Evolutionary conservation across 805 yeast genomes (phyloP).

Genomic region (Kuraishia molischiana): DNA sequence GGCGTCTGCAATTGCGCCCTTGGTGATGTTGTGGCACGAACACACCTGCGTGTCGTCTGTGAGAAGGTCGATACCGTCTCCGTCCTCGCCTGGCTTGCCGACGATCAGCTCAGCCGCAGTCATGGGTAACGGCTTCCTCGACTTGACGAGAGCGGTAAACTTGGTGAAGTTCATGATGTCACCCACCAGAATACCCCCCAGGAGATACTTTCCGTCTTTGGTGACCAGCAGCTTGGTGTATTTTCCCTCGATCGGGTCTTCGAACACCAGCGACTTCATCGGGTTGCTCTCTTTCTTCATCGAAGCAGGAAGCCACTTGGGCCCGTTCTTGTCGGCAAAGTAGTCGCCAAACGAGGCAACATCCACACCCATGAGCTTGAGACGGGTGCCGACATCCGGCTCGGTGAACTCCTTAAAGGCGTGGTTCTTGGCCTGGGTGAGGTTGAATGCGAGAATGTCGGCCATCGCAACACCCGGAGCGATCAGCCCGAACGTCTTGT

Average conservation of each 20-base stretch:
- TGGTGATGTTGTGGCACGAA: constrained; percentile 25
- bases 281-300: constrained; percentile 9
- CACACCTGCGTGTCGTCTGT: constrained; percentile 26
- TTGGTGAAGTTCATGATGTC: constrained; percentile 22
- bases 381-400: constrained; percentile 24
- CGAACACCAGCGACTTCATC: constrained; percentile 17
- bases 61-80: constrained; percentile 19
- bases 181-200: constrained; percentile 28
- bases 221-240: constrained; percentile 24
- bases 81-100: constrained; percentile 15
- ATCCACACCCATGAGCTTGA: constrained; percentile 27
- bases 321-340: constrained; percentile 24
- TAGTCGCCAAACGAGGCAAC: constrained; percentile 29
- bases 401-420: constrained; percentile 17
- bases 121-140: constrained; percentile 19
- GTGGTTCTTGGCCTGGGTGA: constrained; percentile 24
- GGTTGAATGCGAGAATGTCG: constrained; percentile 22
- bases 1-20: constrained; percentile 19
- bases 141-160: constrained; percentile 17
- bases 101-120: constrained; percentile 22
- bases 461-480: constrained; percentile 31
- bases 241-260: constrained; percentile 23
- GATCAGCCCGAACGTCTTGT: constrained; percentile 23
- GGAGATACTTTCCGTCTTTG: constrained; percentile 22
- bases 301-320: constrained; percentile 21